These are phyloP conservation scores for Termitomyces sp. DNA, from an alignment of 1,284 basidiomycete species.

Conservation along the genomic window DNA sequence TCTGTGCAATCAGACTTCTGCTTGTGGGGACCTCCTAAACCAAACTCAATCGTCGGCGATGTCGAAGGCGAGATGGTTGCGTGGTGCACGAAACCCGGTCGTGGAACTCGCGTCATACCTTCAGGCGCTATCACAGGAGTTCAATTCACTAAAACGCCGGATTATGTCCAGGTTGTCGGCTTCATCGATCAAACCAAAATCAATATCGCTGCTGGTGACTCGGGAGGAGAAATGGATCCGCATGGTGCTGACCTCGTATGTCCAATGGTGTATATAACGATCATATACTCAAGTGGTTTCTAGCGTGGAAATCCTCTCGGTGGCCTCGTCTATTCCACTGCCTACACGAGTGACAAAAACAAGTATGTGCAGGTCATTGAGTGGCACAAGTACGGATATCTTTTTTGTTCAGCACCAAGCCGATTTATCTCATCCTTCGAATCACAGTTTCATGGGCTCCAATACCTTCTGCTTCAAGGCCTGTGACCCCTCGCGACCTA, in stretches of 20 bases:
- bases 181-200: conserved; percentile 60
- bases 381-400: conserved; percentile 19
- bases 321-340: conserved; percentile 58
- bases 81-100: conserved; percentile 51
- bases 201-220: conserved; percentile 49
- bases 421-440: neutral
- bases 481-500: conserved; percentile 54
- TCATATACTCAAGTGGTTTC: conserved; percentile 38
- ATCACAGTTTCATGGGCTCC: conserved; percentile 60
- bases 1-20: conserved; percentile 7
- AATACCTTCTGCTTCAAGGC: conserved; percentile 47
- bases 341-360: conserved; percentile 30
- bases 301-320: conserved; percentile 64
- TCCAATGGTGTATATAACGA: neutral
- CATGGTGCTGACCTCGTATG: conserved; percentile 23
- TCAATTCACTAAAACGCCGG: conserved; percentile 51
- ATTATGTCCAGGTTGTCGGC: conserved; percentile 64
- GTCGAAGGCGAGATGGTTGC: conserved; percentile 55
- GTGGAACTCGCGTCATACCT: conserved; percentile 56
- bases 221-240: conserved; percentile 42
- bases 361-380: conserved; percentile 26
- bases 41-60: conserved; percentile 46
- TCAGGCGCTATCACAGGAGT: conserved; percentile 41
- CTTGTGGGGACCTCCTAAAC: conserved; percentile 18
- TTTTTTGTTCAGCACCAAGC: neutral